Evolutionary conservation across 2,329 filamentous ascomycete genomes (phyloP), one percentile per base, ranked within the genome.

Genomic region (Xylariaceae sp.): DNA sequence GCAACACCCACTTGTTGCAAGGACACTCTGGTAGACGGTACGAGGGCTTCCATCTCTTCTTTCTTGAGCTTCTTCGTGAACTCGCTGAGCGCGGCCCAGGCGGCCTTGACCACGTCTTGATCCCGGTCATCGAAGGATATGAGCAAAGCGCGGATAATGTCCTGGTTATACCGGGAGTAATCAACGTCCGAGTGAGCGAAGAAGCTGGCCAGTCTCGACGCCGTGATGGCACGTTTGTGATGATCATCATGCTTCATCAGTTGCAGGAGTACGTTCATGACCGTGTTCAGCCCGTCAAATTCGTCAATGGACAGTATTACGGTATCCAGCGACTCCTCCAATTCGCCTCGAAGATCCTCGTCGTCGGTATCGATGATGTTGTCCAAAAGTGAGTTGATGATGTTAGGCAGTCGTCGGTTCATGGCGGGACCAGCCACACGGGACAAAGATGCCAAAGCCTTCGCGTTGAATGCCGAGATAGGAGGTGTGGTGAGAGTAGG

Each of bases 41-140:
- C 92, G 51, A 99, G 81, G 0, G 88, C 86, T 72, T 99, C 95
- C 94, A 99, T 97, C 75, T 97, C 93, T 72, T 99, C 95, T 75
- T 99, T 99, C 71, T 88, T 88, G 62, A 99, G 82, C 68, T 86
- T 88, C 73, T 92, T 92, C 51, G 92, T 97, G 67, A 99, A 88
- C 59, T 90, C 89, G 67, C 79, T 91, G 60, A 99, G 82, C 4
- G 92, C 93, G 57, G 85, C 82, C 92, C 92, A 97, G 18, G 93
- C 86, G 50, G 90, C 84, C 78, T 95, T 95, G 69, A 97, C 88
- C 3, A 97, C 93, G 18, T 88, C 86, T 62, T 76, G 75, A 70
- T 97, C 94, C 56, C 84, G 76, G 69, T 99, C 94, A 69, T 94
- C 92, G 71, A 99, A 99, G 0, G 91, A 92, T 66, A 96, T 89